Base-by-base conservation (phyloP, 208 protist genomes). In the Endotrypanum monterogeii region DNA sequence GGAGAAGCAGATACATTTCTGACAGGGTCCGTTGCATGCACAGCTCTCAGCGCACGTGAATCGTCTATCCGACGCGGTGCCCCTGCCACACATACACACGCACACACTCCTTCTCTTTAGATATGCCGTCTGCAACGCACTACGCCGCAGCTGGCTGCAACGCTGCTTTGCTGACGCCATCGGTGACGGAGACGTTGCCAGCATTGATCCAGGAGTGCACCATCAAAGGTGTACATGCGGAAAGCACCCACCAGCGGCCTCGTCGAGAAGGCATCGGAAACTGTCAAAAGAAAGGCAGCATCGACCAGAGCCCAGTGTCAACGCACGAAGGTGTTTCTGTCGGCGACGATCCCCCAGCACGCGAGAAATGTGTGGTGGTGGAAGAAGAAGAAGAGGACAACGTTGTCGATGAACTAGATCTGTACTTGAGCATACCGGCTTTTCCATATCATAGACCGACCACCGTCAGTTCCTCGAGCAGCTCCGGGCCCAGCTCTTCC, bases 351-450 rank as follows among this genome's bases (percentile, higher is more conserved):
- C 32, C 0, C 39, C 16, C 8, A 3, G 39, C 23, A 18, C 28
- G 14, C 32, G 32, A 57, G 2, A 61, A 73, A 2, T 6, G 12
- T 25, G 50, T n/a, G 1, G 39, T 30, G 20, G 70, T 18, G 5
- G 48, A 48, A 5, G 52, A 48, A 48, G 32, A 72, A 11, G 54
- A 62, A 20, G 63, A 61, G 2, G 67, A 71, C 30, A 25, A 48
- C 30, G 46, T 76, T 20, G 56, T 51, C 23, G 56, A 70, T 56
- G 60, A 76, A 32, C 50, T 76, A 48, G 69, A 73, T 35, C 60
- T 71, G 23, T 71, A 71, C 67, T 71, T 46, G 20, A 39, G 67
- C 52, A 48, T 32, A 23, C 23, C 48, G 30, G 46, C 48, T 30
- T 12, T 71, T n/a, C 50, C 37, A 14, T 70, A 70, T 55, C 65